Percentiles rank a stretch among this genome's conserved stretches.
Conservation (phyloP, 2,329 filamentous ascomycete species). For the Aspergillus oerlinghausenensis region DNA sequence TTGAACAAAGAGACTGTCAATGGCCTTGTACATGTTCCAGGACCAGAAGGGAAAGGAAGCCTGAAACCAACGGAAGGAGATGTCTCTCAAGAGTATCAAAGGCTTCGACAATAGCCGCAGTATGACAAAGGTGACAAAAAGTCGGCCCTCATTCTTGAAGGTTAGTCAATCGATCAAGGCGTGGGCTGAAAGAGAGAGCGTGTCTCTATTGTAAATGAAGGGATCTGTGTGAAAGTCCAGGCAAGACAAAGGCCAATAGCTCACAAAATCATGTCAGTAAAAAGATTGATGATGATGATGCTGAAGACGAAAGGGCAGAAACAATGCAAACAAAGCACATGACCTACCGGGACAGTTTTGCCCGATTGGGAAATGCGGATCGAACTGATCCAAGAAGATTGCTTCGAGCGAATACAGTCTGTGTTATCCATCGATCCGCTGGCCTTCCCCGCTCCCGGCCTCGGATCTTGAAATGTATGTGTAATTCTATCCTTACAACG, state of each 20-base stretch:
- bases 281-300: too few species aligned
- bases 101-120: neutral
- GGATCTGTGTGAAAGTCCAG: neutral
- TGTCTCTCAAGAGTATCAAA: neutral
- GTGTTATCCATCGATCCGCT: too few species aligned
- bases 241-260: neutral
- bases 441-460: too few species aligned
- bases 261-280: neutral
- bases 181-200: neutral
- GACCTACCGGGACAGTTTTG: constrained; percentile 27
- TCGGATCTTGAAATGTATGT: too few species aligned
- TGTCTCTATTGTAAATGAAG: neutral
- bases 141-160: neutral
- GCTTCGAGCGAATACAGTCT: too few species aligned
- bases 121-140: neutral
- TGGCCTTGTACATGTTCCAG: neutral
- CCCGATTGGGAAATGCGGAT: constrained; percentile 23
- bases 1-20: neutral
- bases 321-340: neutral
- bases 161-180: neutral
- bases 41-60: neutral
- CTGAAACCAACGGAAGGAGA: neutral
- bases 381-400: constrained; percentile 4
- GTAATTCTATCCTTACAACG: too few species aligned
- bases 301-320: too few species aligned